Evolutionary conservation across 164 flowering plant species (phyloP).

Genomic region (Liriodendron chinense): DNA sequence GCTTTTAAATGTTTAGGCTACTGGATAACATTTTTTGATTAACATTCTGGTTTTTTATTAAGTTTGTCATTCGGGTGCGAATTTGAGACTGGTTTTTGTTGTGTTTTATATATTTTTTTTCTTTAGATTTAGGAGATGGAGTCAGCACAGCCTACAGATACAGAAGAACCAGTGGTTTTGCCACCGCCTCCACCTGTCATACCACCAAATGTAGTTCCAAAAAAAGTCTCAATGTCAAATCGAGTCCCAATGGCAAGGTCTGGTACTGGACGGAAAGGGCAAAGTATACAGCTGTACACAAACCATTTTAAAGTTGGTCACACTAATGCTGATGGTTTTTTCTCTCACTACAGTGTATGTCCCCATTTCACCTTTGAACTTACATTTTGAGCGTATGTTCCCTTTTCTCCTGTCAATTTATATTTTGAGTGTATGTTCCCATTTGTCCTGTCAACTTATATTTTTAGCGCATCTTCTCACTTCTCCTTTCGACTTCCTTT

Average conservation of each 20-base stretch:
- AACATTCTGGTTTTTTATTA: background rate
- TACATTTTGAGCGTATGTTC: background rate
- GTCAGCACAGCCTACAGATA: background rate
- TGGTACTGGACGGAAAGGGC: slow-evolving; percentile 64
- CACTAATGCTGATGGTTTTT: slow-evolving; percentile 48
- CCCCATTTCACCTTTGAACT: background rate
- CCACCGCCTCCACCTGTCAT: slow-evolving; percentile 85
- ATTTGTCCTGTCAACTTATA: too few species aligned
- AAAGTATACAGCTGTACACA: slow-evolving; percentile 50
- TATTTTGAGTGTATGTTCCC: too few species aligned
- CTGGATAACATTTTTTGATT: background rate
- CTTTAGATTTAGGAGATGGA: too few species aligned
- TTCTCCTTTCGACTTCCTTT: background rate
- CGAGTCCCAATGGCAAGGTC: slow-evolving; percentile 65
- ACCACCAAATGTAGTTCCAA: slow-evolving; percentile 45
- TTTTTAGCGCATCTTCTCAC: too few species aligned
- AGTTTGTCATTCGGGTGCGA: background rate
- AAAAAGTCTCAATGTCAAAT: slow-evolving; percentile 26
- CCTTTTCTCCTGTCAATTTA: too few species aligned
- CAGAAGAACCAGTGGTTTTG: slow-evolving; percentile 13
- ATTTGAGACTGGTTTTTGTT: background rate
- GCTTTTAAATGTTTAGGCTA: too few species aligned
- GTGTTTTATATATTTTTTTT: background rate
- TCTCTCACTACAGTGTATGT: slow-evolving; percentile 89
- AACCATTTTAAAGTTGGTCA: slow-evolving; percentile 82